A percentile compares a stretch with the other conserved stretches of the same genome.
These are phyloP conservation scores for Plectosphaerella plurivora DNA, from an alignment of 2,329 filamentous ascomycete species.

Conservation along the genomic window DNA sequence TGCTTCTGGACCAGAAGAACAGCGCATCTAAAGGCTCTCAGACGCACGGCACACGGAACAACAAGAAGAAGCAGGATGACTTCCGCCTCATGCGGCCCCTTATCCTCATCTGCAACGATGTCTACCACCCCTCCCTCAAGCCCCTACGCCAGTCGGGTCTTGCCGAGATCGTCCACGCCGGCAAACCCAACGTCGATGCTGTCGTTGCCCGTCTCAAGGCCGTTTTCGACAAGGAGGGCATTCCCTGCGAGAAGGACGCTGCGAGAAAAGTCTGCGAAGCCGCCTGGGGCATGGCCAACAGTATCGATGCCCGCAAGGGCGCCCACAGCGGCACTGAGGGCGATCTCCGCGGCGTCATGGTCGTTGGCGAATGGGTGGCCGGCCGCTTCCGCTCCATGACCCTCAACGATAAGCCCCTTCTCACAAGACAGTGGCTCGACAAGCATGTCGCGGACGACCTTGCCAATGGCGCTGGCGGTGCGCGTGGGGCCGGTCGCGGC, in stretches of 20 bases:
- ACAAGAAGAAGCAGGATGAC: conserved; percentile 75
- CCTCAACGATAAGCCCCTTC: conserved; percentile 30
- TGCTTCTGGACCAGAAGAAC: conserved; percentile 83
- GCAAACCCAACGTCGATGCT: conserved; percentile 81
- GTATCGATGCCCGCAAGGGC: conserved; percentile 64
- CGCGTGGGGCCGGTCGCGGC: conserved; percentile 67
- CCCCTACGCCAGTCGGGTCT: conserved; percentile 79
- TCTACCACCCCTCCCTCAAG: conserved; percentile 85
- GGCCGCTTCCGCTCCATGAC: conserved; percentile 56
- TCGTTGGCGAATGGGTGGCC: conserved; percentile 83
- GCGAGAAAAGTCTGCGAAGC: conserved; percentile 80
- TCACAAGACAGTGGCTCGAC: conserved; percentile 77
- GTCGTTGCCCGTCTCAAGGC: conserved; percentile 76
- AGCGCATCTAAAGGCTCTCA: conserved; percentile 19
- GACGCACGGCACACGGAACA: conserved; percentile 25
- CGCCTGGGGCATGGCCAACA: conserved; percentile 72
- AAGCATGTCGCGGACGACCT: conserved; percentile 64
- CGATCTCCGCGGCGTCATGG: conserved; percentile 78
- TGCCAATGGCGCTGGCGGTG: conserved; percentile 65
- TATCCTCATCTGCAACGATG: conserved; percentile 94
- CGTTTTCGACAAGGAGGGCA: conserved; percentile 85
- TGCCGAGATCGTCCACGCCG: conserved; percentile 88
- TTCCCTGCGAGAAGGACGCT: conserved; percentile 83
- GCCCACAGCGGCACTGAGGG: conserved; percentile 65
- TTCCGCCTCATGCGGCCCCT: conserved; percentile 85